These are phyloP conservation scores for Teratosphaeria zuluensis DNA, from an alignment of 2,329 filamentous ascomycete species.

Conservation along the genomic window DNA sequence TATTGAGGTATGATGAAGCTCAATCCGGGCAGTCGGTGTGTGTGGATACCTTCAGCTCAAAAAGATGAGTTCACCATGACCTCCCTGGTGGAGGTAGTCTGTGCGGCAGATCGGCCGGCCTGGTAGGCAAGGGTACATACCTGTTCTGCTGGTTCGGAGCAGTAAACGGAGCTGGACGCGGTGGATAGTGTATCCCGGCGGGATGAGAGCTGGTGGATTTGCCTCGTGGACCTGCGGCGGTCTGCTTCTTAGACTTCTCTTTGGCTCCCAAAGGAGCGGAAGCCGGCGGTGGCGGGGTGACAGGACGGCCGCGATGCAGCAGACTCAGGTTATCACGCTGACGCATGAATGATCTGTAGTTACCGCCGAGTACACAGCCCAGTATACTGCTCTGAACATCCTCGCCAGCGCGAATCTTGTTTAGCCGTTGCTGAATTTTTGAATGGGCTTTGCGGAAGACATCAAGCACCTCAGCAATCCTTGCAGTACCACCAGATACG, in stretches of 20 bases:
- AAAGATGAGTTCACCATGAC: not conserved
- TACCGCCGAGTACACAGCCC: slow-evolving; percentile 60
- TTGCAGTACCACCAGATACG: slow-evolving; percentile 75
- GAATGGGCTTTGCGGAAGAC: slow-evolving; percentile 59
- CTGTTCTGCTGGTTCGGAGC: not conserved
- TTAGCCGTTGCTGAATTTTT: slow-evolving; percentile 33
- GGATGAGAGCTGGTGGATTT: not conserved
- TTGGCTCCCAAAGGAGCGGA: not conserved
- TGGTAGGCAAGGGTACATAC: not conserved
- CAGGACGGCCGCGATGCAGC: slow-evolving; percentile 3
- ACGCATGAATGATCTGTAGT: slow-evolving; percentile 63
- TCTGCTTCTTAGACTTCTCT: not conserved
- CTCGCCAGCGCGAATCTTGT: slow-evolving; percentile 32
- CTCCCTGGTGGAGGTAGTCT: not conserved
- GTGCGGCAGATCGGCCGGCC: not conserved
- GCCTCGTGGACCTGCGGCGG: not conserved
- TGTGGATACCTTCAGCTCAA: not conserved
- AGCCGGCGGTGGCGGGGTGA: slow-evolving; percentile 4
- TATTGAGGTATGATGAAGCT: not conserved
- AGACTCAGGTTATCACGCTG: slow-evolving; percentile 55
- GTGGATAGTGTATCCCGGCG: not conserved
- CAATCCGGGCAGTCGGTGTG: not conserved
- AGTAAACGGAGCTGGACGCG: not conserved
- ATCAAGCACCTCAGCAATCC: slow-evolving; percentile 57
- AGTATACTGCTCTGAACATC: slow-evolving; percentile 49